Evolutionary conservation across 2,329 filamentous ascomycete genomes (phyloP), one percentile per base, ranked within the genome.

Genomic region (Epichloe glyceriae): DNA sequence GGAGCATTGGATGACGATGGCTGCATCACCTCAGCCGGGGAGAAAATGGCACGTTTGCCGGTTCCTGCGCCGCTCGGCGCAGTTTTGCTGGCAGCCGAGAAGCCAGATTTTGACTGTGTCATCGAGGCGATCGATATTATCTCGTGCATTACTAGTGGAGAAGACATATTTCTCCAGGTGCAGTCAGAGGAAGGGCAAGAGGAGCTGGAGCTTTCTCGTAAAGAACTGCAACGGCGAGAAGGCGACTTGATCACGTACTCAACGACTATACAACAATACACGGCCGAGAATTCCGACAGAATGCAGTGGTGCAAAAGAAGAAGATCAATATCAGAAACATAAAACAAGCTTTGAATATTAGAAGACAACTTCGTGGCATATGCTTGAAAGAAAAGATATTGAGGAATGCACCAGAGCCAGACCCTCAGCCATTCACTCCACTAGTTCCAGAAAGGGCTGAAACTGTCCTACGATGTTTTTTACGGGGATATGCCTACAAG

Each of bases 61-160:
- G 76, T 98, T 1, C 83, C 88, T 0, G 88, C 88, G 0, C 79
- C 85, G 0, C 79, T 94, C 8, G 89, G 85, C 0, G 80, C 89
- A 1, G 88, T 95, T 1, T 73, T 98, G 0, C 73, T 98, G 17
- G 87, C 88, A 41, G 87, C 90, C 0, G 80, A 83, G 0, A 77
- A 78, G 6, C 77, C 83, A 0, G 79, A 84, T 41, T 78, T 78
- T 46, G 80, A 86, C 57, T 94, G 89, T 58, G 69, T 96, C 1
- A 66, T 83, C 0, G 88, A 95, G 57, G 83, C 82, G 4, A 91
- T 98, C 55, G 93, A 97, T 60, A 84, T 96, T 50, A 86, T 85
- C 37, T 72, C 80, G 0, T 80, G 78, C 53, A 72, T 85, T 20
- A 83, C 79, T 0, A 72, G 78, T 0, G 80, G 81, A 41, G 78